Evolutionary conservation across 192 early-diverging fungal species (phyloP).

Genomic region (Coemansia sp.): DNA sequence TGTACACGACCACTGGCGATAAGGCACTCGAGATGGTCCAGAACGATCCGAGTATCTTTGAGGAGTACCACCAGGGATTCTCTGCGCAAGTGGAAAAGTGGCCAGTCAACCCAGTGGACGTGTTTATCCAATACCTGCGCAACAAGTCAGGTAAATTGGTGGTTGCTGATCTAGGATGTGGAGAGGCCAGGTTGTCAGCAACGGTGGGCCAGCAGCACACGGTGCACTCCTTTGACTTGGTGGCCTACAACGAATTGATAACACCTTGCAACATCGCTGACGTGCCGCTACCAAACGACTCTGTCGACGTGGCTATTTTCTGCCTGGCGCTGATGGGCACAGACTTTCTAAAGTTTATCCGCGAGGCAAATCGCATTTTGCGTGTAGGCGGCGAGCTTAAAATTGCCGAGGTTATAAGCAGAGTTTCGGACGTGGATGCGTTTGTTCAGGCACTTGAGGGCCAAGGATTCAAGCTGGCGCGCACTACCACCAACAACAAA

Average conservation of each 20-base stretch:
- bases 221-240: slow-evolving; percentile 89
- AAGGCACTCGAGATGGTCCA: slow-evolving; percentile 78
- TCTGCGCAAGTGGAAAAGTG: slow-evolving; percentile 86
- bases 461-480: slow-evolving; percentile 76
- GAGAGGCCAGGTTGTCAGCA: slow-evolving; percentile 88
- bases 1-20: slow-evolving; percentile 86
- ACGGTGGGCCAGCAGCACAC: slow-evolving; percentile 63
- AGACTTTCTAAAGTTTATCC: slow-evolving; percentile 89
- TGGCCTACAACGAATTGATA: slow-evolving; percentile 75
- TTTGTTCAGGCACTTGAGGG: slow-evolving; percentile 74
- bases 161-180: slow-evolving; percentile 95
- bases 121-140: slow-evolving; percentile 72
- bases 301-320: slow-evolving; percentile 87
- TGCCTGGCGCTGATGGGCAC: slow-evolving; percentile 97
- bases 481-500: slow-evolving; percentile 82
- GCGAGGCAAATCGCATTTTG: slow-evolving; percentile 86
- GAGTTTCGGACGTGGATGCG: slow-evolving; percentile 77
- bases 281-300: slow-evolving; percentile 69
- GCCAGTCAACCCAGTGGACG: slow-evolving; percentile 93
- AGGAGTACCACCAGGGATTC: slow-evolving; percentile 96
- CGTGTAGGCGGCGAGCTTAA: slow-evolving; percentile 80
- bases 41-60: slow-evolving; percentile 86
- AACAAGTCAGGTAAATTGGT: slow-evolving; percentile 19
- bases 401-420: slow-evolving; percentile 93
- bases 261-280: slow-evolving; percentile 93